phyloP scores from a whole-genome alignment of 129 eudicot genomes.

The Smallanthus sonchifolius region DNA sequence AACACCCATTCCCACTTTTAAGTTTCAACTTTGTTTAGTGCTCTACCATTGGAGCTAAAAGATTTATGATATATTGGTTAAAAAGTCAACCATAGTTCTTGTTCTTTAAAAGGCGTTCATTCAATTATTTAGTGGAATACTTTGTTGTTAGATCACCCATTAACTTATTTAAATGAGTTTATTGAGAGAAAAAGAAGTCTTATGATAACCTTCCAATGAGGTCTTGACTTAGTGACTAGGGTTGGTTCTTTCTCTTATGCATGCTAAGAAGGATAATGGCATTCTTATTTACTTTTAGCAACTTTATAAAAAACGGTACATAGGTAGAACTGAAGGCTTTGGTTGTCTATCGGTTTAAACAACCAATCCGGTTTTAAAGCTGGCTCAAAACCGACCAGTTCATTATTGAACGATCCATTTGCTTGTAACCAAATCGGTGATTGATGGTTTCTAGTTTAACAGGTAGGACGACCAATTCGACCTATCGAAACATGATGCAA shows the following conservation, averaged over 20 bases:
- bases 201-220: conserved; percentile 12
- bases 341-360: too few relatives aligned
- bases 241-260: background rate
- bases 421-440: too few relatives aligned
- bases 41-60: conserved; percentile 1
- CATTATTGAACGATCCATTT: too few relatives aligned
- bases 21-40: conserved; percentile 22
- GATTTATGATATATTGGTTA: conserved; percentile 11
- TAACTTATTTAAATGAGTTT: background rate
- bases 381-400: too few relatives aligned
- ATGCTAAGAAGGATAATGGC: background rate
- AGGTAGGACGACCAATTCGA: too few relatives aligned
- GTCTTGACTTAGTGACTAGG: conserved; percentile 9
- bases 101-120: background rate
- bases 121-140: background rate
- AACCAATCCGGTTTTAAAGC: too few relatives aligned
- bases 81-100: conserved; percentile 19
- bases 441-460: too few relatives aligned
- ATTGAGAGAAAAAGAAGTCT: background rate
- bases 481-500: too few relatives aligned
- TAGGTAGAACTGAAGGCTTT: too few relatives aligned
- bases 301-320: too few relatives aligned
- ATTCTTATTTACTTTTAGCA: background rate
- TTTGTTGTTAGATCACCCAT: background rate
- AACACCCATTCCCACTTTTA: conserved; percentile 18